Conservation (phyloP, 768 basidiomycete genomes). For the Mycena olivaceomarginata region DNA sequence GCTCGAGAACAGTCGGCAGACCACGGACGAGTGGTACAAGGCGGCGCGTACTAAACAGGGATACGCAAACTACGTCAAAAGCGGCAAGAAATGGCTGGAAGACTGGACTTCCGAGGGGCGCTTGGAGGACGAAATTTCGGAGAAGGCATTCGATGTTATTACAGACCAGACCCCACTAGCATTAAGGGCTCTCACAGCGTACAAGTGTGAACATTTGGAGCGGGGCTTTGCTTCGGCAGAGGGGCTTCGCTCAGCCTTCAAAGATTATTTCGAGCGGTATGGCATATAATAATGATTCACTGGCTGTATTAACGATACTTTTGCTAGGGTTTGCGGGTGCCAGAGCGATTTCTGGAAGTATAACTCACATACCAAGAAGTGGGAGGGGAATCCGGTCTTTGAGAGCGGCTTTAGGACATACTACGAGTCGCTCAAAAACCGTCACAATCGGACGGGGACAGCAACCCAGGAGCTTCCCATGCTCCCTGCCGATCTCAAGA, state of each 20-base stretch:
- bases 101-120: constrained; percentile 15
- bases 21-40: constrained; percentile 47
- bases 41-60: constrained; percentile 38
- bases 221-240: constrained; percentile 43
- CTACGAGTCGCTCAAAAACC: constrained; percentile 44
- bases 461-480: constrained; percentile 46
- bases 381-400: constrained; percentile 47
- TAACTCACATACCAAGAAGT: constrained; percentile 36
- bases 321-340: constrained; percentile 37
- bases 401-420: constrained; percentile 43
- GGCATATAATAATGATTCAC: not conserved
- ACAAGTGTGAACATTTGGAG: constrained; percentile 46
- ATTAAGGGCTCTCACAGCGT: constrained; percentile 42
- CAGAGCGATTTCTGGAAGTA: constrained; percentile 46
- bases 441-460: constrained; percentile 37
- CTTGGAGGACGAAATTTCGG: constrained; percentile 6
- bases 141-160: constrained; percentile 42
- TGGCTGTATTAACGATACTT: not conserved
- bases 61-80: constrained; percentile 47
- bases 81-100: constrained; percentile 39
- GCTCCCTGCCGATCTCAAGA: constrained; percentile 45
- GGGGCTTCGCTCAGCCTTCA: constrained; percentile 44
- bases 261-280: constrained; percentile 45
- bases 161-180: constrained; percentile 37
- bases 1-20: constrained; percentile 33